These are phyloP conservation scores for Gillenia trifoliata DNA, from an alignment of 306 rosid species.

Conservation along the genomic window DNA sequence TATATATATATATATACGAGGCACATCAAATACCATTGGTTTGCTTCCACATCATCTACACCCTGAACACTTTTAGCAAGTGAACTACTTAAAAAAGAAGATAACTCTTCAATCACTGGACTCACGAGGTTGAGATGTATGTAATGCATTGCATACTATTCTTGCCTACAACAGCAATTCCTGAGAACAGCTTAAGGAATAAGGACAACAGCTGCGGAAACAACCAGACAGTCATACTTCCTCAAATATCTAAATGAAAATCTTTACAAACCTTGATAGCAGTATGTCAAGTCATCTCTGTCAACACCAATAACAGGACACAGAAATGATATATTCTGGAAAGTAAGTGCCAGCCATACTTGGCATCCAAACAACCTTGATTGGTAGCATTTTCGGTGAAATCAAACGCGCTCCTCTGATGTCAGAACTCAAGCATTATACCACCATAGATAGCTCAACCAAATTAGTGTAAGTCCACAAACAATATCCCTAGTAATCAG, in stretches of 20 bases:
- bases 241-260: background rate
- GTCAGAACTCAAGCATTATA: background rate
- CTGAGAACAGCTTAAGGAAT: constrained; percentile 14
- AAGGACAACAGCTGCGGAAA: constrained; percentile 1
- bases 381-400: background rate
- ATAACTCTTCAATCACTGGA: background rate
- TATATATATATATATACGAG: background rate
- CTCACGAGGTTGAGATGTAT: background rate
- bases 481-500: background rate
- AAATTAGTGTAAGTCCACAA: background rate
- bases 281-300: background rate
- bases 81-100: background rate
- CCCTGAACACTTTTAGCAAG: background rate
- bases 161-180: constrained; percentile 8
- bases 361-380: background rate
- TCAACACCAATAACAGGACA: background rate
- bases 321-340: background rate
- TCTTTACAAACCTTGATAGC: background rate
- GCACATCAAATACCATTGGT: background rate
- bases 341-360: background rate
- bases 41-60: constrained; percentile 4
- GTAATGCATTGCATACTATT: background rate
- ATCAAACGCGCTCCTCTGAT: background rate
- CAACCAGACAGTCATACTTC: constrained; percentile 6
- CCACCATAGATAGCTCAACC: background rate